These are phyloP conservation scores for Jackrogersella minutella DNA, from an alignment of 495 filamentous ascomycete species.

Conservation along the genomic window DNA sequence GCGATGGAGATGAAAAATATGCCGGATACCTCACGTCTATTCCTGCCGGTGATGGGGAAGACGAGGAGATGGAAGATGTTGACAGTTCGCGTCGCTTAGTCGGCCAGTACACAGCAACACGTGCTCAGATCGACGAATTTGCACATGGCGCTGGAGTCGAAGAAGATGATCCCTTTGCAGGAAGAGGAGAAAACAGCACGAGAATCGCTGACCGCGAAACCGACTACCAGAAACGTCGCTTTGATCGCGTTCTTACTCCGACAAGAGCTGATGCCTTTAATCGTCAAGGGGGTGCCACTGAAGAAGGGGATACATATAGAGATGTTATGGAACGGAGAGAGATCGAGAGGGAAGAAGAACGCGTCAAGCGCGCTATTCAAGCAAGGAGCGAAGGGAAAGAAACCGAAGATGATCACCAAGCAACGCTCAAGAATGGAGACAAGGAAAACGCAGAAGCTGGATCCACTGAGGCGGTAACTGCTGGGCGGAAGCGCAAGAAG, in stretches of 20 bases:
- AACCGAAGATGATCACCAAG: slow-evolving; percentile 59
- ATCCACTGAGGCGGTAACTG: slow-evolving; percentile 67
- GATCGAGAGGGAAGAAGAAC: slow-evolving; percentile 92
- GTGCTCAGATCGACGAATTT: slow-evolving; percentile 92
- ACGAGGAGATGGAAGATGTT: slow-evolving; percentile 82
- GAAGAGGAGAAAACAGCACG: slow-evolving; percentile 81
- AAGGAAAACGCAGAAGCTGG: slow-evolving; percentile 78
- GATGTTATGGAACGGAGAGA: slow-evolving; percentile 92
- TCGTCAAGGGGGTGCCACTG: slow-evolving; percentile 69
- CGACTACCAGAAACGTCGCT: slow-evolving; percentile 96
- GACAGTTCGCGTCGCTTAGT: slow-evolving; percentile 81
- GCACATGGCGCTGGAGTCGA: slow-evolving; percentile 83
- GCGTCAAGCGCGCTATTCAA: slow-evolving; percentile 80
- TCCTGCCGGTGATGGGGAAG: slow-evolving; percentile 80
- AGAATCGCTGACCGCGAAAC: slow-evolving; percentile 92
- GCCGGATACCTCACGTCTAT: slow-evolving; percentile 92
- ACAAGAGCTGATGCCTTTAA: slow-evolving; percentile 91
- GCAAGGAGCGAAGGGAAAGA: slow-evolving; percentile 74
- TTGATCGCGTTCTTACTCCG: slow-evolving; percentile 85
- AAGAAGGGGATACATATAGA: slow-evolving; percentile 75
- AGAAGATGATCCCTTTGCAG: slow-evolving; percentile 89
- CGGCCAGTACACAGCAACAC: slow-evolving; percentile 95
- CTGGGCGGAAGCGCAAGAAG: slow-evolving; percentile 86
- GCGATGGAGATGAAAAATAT: slow-evolving; percentile 80
- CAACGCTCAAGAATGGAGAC: slow-evolving; percentile 73